Conservation (phyloP, 805 yeast genomes). For the Komagataella populi region DNA sequence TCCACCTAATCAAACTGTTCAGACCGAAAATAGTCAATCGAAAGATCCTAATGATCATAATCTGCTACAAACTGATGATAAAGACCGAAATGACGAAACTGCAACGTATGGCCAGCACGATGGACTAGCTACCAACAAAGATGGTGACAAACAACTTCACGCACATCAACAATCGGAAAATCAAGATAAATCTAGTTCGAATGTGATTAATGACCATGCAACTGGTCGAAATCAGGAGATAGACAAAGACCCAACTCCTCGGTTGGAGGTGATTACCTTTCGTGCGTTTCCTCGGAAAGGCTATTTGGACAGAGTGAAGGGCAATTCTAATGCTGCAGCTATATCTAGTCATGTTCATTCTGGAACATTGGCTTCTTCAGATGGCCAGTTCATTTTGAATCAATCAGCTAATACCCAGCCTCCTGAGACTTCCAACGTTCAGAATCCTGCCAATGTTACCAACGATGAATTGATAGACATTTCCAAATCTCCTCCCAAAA, state of each 20-base stretch:
- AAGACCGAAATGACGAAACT: background rate
- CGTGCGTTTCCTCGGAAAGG: background rate
- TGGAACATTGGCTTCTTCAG: background rate
- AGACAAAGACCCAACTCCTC: background rate
- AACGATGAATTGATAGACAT: background rate
- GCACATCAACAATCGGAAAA: background rate
- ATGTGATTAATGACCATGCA: background rate
- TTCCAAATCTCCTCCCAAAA: background rate
- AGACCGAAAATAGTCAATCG: background rate
- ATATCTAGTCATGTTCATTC: background rate
- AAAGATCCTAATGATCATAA: background rate
- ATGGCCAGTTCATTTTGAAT: background rate
- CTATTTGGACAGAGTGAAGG: background rate
- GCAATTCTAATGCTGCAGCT: background rate
- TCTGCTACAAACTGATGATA: background rate
- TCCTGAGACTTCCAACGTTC: background rate
- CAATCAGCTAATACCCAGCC: background rate
- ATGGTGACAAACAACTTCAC: background rate
- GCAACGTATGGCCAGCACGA: background rate
- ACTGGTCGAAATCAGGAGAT: background rate
- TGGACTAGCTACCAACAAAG: background rate
- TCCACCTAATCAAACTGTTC: background rate
- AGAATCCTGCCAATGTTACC: background rate
- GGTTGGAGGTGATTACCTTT: background rate
- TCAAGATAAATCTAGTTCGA: background rate